phyloP scores from a whole-genome alignment of 768 basidiomycete genomes.

The Collybia sordida region DNA sequence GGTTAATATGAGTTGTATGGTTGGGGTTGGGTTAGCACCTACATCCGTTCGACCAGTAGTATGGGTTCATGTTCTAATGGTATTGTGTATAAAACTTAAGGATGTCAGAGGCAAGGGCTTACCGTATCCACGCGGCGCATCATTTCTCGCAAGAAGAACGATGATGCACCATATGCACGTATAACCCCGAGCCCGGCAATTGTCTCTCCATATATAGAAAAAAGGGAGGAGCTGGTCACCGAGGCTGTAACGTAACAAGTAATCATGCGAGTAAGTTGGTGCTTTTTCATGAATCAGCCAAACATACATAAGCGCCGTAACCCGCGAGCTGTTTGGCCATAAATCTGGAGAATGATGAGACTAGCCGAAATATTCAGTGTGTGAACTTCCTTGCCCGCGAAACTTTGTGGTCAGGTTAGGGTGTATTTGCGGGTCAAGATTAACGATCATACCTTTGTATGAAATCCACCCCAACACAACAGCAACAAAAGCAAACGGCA shows the following conservation, averaged over 20 bases:
- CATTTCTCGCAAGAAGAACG: slow-evolving; percentile 86
- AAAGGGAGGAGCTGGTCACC: slow-evolving; percentile 37
- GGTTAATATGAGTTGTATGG: not conserved
- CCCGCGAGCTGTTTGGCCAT: slow-evolving; percentile 83
- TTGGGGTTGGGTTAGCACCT: slow-evolving; percentile 37
- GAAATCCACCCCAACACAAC: no score
- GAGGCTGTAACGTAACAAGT: slow-evolving; percentile 23
- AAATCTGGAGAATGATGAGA: slow-evolving; percentile 23
- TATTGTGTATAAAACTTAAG: not conserved
- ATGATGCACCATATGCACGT: slow-evolving; percentile 86
- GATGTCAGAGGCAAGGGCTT: slow-evolving; percentile 21
- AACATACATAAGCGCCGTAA: slow-evolving; percentile 72
- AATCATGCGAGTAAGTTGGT: no score
- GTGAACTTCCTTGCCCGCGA: slow-evolving; percentile 30
- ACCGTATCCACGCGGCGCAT: slow-evolving; percentile 79
- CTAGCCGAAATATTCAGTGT: not conserved
- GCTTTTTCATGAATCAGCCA: not conserved
- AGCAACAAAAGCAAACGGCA: no score
- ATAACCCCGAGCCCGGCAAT: slow-evolving; percentile 47
- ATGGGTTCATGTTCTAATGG: slow-evolving; percentile 59
- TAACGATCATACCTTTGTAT: no score
- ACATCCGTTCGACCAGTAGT: slow-evolving; percentile 86
- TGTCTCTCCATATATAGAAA: slow-evolving; percentile 45
- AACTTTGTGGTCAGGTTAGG: slow-evolving; percentile 15
- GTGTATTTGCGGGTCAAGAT: no score